Evolutionary conservation across 208 protist genomes (phyloP).

Genomic region (Leishmania aethiopica): DNA sequence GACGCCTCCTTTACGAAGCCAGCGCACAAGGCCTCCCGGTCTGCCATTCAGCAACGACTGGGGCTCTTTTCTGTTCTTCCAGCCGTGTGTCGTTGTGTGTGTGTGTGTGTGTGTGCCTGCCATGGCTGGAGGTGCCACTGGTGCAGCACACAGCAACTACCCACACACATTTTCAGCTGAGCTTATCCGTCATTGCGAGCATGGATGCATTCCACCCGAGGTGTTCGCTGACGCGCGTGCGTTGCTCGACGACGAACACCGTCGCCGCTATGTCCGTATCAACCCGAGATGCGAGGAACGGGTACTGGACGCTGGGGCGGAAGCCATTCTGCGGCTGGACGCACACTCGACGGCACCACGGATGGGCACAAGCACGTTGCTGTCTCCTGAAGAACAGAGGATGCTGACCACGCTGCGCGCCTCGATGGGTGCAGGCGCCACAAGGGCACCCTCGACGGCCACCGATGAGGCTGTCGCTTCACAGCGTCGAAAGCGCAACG

Average conservation of each 20-base stretch:
- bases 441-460: not conserved
- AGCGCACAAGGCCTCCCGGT: not conserved
- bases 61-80: not conserved
- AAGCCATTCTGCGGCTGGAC: conserved; percentile 6
- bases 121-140: not conserved
- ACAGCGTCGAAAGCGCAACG: not conserved
- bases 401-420: not conserved
- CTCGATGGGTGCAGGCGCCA: not conserved
- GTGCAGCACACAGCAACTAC: conserved; percentile 20
- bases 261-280: conserved; percentile 64
- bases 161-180: conserved; percentile 56
- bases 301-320: conserved; percentile 17
- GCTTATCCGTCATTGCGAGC: conserved; percentile 50
- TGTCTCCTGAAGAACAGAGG: conserved; percentile 6
- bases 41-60: not conserved
- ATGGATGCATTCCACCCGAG: conserved; percentile 44
- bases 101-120: conserved; percentile 7
- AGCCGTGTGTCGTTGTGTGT: not conserved
- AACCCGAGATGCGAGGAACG: conserved; percentile 30
- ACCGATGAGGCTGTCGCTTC: not conserved
- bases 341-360: not conserved
- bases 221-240: conserved; percentile 58
- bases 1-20: not conserved
- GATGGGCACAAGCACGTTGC: not conserved
- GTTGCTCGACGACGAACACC: conserved; percentile 7